Conservation (phyloP, 2,329 filamentous ascomycete genomes). For the Fusarium chuoi region DNA sequence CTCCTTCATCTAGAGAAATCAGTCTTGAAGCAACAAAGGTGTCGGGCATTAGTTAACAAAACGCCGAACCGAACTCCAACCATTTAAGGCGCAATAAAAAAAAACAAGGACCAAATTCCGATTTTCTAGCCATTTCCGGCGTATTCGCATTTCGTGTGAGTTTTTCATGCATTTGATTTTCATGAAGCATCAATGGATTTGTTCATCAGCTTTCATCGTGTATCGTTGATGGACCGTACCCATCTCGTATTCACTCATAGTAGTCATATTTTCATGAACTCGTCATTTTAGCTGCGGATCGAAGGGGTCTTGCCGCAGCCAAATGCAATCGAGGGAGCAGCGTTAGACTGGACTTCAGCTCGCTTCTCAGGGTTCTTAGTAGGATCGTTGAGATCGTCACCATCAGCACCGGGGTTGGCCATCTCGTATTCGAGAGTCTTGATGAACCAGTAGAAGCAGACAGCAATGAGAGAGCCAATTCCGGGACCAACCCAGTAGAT, state of each 20-base stretch:
- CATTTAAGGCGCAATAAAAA: neutral
- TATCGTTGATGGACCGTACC: constrained; percentile 7
- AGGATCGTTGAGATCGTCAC: constrained; percentile 55
- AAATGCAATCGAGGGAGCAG: constrained; percentile 30
- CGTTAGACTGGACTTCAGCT: constrained; percentile 41
- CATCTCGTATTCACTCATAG: constrained; percentile 5
- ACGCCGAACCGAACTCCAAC: neutral
- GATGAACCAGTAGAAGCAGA: constrained; percentile 53
- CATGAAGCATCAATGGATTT: neutral
- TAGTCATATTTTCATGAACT: constrained; percentile 4
- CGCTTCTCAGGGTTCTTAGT: constrained; percentile 56
- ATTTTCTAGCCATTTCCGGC: neutral
- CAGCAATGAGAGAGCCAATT: constrained; percentile 49
- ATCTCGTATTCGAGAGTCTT: constrained; percentile 56
- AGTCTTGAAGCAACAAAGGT: neutral
- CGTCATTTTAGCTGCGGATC: constrained; percentile 27
- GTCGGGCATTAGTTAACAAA: neutral
- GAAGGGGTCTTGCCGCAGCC: constrained; percentile 37
- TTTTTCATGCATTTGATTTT: neutral
- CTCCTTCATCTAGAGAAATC: neutral
- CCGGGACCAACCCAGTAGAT: constrained; percentile 57
- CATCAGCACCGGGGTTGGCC: constrained; percentile 59
- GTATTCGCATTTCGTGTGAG: neutral
- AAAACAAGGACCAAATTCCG: neutral
- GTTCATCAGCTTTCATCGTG: constrained; percentile 5